A percentile compares a stretch with the other conserved stretches of the same genome.
Conservation (phyloP, 163 green algal species). For the Picocystis sp. region DNA sequence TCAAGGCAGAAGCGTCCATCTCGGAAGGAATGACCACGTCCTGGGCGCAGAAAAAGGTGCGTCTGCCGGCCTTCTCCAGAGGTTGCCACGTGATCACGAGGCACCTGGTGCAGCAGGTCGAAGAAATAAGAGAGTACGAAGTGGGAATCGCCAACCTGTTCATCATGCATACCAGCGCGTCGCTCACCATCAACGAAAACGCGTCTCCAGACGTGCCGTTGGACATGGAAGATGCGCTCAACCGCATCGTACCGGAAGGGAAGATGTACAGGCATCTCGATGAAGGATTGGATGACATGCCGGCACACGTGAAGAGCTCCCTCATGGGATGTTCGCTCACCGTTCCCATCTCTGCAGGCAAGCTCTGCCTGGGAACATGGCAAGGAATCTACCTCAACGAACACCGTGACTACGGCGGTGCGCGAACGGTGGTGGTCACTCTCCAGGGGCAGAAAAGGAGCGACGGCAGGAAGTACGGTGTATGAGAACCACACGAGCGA, state of each 20-base stretch:
- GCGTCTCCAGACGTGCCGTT: slow-evolving; percentile 57
- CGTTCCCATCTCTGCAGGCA: slow-evolving; percentile 14
- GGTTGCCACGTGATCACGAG: slow-evolving; percentile 66
- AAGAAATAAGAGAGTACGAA: slow-evolving; percentile 44
- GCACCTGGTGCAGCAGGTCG: slow-evolving; percentile 36
- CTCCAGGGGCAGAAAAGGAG: slow-evolving; percentile 47
- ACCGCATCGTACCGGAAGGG: slow-evolving; percentile 52
- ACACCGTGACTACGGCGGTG: slow-evolving; percentile 54
- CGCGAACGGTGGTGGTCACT: slow-evolving; percentile 51
- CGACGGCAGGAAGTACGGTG: slow-evolving; percentile 11
- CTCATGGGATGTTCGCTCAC: slow-evolving; percentile 24
- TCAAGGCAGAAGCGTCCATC: too few relatives aligned
- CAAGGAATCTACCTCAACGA: slow-evolving; percentile 54
- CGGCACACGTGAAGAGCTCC: slow-evolving; percentile 59
- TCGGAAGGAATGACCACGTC: too few relatives aligned
- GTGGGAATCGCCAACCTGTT: slow-evolving; percentile 47
- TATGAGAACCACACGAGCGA: too few relatives aligned
- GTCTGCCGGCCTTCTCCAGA: slow-evolving; percentile 27
- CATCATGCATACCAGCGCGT: slow-evolving; percentile 64
- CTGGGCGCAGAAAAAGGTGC: slow-evolving; percentile 32
- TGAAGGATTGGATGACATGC: slow-evolving; percentile 87
- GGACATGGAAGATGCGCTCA: slow-evolving; percentile 32
- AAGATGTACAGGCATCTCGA: slow-evolving; percentile 19
- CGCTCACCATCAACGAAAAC: slow-evolving; percentile 79
- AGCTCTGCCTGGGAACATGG: slow-evolving; percentile 64